Evolutionary conservation across 2,329 filamentous ascomycete genomes (phyloP).

Genomic region (Verticillium tricorpus): DNA sequence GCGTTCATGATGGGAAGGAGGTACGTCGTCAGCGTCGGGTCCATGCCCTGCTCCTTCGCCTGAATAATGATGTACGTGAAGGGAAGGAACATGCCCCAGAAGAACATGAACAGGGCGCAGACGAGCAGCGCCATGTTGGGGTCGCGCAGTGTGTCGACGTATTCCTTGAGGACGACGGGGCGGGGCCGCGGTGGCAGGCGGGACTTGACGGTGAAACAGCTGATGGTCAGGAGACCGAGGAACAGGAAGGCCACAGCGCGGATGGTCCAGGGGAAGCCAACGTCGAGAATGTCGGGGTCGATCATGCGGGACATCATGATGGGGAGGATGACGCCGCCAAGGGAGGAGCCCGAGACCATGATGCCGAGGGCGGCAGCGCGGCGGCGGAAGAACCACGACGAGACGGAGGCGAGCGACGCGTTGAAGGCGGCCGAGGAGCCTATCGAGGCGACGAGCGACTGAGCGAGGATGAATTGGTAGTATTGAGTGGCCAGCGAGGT

Average conservation of each 20-base stretch:
- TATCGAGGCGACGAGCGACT: constrained; percentile 32
- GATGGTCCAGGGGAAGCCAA: constrained; percentile 50
- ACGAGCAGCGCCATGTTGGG: constrained; percentile 36
- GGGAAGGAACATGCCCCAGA: constrained; percentile 28
- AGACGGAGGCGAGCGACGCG: constrained; percentile 30
- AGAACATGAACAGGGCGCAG: constrained; percentile 34
- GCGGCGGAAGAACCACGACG: constrained; percentile 32
- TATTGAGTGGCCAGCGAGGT: constrained; percentile 37
- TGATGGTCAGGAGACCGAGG: constrained; percentile 29
- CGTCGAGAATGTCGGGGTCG: constrained; percentile 32
- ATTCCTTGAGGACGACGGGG: constrained; percentile 41
- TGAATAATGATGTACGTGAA: constrained; percentile 42
- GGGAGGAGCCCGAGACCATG: constrained; percentile 26
- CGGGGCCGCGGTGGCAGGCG: constrained; percentile 39
- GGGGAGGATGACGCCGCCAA: constrained; percentile 36
- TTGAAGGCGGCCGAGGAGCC: constrained; percentile 30
- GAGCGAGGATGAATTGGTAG: constrained; percentile 35
- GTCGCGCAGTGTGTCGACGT: constrained; percentile 42
- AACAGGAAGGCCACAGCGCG: constrained; percentile 39
- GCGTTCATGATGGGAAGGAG: constrained; percentile 40
- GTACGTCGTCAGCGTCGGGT: constrained; percentile 31
- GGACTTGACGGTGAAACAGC: constrained; percentile 31
- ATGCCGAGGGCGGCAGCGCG: constrained; percentile 28
- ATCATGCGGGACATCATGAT: constrained; percentile 32
- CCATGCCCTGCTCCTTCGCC: constrained; percentile 34